These are phyloP conservation scores for Termitomyces sp. DNA, from an alignment of 768 basidiomycete genomes.

Conservation along the genomic window DNA sequence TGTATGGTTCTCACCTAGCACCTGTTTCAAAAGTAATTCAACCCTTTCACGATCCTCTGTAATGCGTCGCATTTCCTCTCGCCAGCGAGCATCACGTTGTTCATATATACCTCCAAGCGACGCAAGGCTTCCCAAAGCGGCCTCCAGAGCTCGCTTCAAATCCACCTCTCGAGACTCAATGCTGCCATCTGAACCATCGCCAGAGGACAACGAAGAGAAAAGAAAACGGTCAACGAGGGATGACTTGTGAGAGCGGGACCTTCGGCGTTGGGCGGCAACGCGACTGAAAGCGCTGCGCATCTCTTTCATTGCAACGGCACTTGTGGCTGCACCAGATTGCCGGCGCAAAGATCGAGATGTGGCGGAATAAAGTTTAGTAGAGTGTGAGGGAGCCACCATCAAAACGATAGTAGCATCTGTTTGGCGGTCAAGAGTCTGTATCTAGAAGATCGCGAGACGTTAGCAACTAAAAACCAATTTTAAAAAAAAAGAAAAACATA, in stretches of 20 bases:
- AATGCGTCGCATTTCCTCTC: constrained; percentile 62
- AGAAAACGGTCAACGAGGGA: constrained; percentile 47
- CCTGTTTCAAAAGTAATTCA: constrained; percentile 59
- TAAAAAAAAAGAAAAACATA: constrained; percentile 25
- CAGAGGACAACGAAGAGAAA: constrained; percentile 30
- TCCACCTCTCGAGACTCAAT: constrained; percentile 55
- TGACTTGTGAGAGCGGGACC: constrained; percentile 34
- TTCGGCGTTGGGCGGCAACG: constrained; percentile 50
- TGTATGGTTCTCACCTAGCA: constrained; percentile 33
- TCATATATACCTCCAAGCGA: constrained; percentile 62
- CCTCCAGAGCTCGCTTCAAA: constrained; percentile 60
- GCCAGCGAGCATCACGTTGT: constrained; percentile 62
- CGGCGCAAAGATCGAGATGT: constrained; percentile 68
- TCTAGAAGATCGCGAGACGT: constrained; percentile 32
- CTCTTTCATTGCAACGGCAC: constrained; percentile 42
- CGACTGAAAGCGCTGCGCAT: constrained; percentile 55
- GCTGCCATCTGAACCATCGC: constrained; percentile 51
- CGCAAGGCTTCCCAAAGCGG: constrained; percentile 61
- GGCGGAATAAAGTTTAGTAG: constrained; percentile 56
- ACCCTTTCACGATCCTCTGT: constrained; percentile 64
- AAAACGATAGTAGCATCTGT: constrained; percentile 76
- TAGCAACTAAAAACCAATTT: not conserved
- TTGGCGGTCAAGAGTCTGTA: constrained; percentile 73
- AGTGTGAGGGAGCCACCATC: constrained; percentile 70
- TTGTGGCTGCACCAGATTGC: constrained; percentile 32